phyloP scores from a whole-genome alignment of 805 yeast species.

The Wilhelminamyces savonicus region DNA sequence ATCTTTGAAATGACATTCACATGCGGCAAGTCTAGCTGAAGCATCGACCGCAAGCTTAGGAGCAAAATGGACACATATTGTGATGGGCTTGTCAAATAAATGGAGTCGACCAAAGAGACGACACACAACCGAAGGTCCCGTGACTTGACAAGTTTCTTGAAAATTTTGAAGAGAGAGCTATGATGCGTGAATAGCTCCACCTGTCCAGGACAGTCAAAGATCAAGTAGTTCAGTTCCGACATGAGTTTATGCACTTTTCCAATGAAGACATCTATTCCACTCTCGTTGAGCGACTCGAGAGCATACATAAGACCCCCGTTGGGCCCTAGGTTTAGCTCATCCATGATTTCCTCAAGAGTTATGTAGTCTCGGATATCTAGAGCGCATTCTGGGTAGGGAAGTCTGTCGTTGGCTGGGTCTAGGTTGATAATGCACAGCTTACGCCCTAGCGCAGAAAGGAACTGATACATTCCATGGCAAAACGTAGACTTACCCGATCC shows the following conservation, averaged over 20 bases:
- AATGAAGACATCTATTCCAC: constrained; percentile 45
- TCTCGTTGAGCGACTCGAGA: constrained; percentile 54
- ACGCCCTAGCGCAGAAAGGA: constrained; percentile 89
- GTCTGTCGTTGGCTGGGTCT: constrained; percentile 83
- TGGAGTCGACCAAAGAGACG: constrained; percentile 78
- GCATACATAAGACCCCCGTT: constrained; percentile 91
- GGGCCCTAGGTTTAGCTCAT: constrained; percentile 67
- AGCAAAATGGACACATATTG: constrained; percentile 80
- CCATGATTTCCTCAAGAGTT: constrained; percentile 74
- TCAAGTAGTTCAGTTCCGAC: constrained; percentile 49
- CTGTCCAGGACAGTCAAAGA: constrained; percentile 95
- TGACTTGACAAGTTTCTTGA: constrained; percentile 46
- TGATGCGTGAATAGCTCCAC: constrained; percentile 93
- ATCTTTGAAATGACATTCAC: constrained; percentile 89
- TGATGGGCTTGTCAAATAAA: constrained; percentile 77
- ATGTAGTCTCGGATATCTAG: constrained; percentile 75
- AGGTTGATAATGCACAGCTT: constrained; percentile 78
- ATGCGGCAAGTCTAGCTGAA: constrained; percentile 89
- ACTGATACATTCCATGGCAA: constrained; percentile 88
- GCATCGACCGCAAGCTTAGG: constrained; percentile 82
- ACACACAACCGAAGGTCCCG: constrained; percentile 75
- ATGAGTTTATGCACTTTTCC: constrained; percentile 52
- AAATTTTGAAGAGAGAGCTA: constrained; percentile 62
- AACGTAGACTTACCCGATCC: constrained; percentile 97
- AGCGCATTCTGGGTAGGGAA: constrained; percentile 60